phyloP scores from a whole-genome alignment of 257 asterid species.

The Solanum phureja region DNA sequence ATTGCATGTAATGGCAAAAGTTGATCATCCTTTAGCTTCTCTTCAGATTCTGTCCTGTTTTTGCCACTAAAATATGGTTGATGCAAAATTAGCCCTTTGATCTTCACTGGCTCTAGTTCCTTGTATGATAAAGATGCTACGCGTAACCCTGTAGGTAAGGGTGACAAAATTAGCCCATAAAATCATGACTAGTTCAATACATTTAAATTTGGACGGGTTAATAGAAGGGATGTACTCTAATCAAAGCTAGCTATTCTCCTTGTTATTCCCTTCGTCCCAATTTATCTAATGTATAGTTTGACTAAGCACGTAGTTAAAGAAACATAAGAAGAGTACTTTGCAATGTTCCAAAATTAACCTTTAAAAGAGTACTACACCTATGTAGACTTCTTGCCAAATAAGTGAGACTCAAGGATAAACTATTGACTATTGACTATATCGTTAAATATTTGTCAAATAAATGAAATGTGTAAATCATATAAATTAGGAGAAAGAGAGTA shows the following conservation, averaged over 20 bases:
- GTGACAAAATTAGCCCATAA: not conserved
- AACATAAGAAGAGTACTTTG: too few relatives aligned
- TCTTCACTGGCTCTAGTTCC: slow-evolving; percentile 3
- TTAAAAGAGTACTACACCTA: too few relatives aligned
- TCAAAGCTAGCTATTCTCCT: not conserved
- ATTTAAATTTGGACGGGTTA: not conserved
- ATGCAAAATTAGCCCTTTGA: slow-evolving; percentile 13
- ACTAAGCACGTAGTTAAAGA: not conserved
- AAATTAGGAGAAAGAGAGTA: too few relatives aligned
- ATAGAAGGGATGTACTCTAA: not conserved
- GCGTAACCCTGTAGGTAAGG: not conserved
- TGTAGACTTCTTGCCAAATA: too few relatives aligned
- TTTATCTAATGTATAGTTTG: not conserved
- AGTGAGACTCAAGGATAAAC: too few relatives aligned
- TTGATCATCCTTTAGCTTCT: slow-evolving; percentile 6
- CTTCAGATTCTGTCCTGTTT: slow-evolving; percentile 13
- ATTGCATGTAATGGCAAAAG: slow-evolving; percentile 7
- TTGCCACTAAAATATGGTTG: slow-evolving; percentile 18
- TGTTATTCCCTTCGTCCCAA: too few relatives aligned
- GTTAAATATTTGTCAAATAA: too few relatives aligned
- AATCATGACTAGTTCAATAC: not conserved
- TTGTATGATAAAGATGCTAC: not conserved
- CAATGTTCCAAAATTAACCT: too few relatives aligned
- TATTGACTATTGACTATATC: too few relatives aligned
- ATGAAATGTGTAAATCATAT: too few relatives aligned